Base-by-base conservation (phyloP, 768 basidiomycete genomes). In the Galerina marginata region DNA sequence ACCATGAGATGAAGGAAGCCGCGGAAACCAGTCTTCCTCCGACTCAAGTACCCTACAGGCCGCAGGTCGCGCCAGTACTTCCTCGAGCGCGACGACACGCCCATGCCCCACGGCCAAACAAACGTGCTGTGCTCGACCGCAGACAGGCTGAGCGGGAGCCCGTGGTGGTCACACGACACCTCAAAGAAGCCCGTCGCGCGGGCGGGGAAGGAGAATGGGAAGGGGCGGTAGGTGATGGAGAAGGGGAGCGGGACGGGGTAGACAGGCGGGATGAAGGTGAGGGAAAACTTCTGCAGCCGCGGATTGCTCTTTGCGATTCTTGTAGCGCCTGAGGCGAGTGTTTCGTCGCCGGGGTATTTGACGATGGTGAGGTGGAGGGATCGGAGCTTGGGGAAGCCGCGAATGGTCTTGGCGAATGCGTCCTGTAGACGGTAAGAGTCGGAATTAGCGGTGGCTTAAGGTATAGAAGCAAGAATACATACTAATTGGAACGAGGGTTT, bases 401-500 rank as follows among this genome's bases (percentile, higher is more conserved):
- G 82, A 58, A 90, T 81, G 5, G 81, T 79, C 60, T 85, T 88
- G 2, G 89, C 83, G 62, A 92, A 86, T 6, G 82, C 71, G 38
- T 89, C 86, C 87, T 89, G 51, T 16, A 36, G 23, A 40, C 37
- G 29, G 42, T 53, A 11, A 23, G 48, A 50, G 55, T 44, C 10
- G 16, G 25, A 20, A 44, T 59, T 10, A n/a, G 16, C 59, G 12
- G 33, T 56, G 38, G 55, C 37, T 29, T 23, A 11, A 1, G 11
- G 11, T 7, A 51, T 25, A 48, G 36, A 33, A 45, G 29, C 56
- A n/a, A 44, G 49, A 14, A 47, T 53, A 73, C 83, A 62, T 70
- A 90, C 90, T 40, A 92, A 78, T 58, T 87, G 88, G 71, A 92
- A 88, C 0, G 89, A 90, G 10, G 91, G 87, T 65, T 85, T 87